Conservation (phyloP, 352 stramenopile species). For the Pythium guiyangense region DNA sequence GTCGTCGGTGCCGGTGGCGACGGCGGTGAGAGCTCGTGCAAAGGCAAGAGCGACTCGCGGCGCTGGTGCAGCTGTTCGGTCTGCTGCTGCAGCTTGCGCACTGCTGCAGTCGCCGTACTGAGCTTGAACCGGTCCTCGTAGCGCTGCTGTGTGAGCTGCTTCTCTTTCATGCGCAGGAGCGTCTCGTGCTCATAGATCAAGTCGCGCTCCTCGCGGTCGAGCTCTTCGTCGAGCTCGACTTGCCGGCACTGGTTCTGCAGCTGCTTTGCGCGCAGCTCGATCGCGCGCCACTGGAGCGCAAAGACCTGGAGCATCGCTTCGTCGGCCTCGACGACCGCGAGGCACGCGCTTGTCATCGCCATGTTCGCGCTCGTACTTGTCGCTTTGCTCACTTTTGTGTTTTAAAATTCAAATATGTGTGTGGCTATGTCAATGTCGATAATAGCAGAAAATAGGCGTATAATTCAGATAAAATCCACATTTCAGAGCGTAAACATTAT, state of each 20-base stretch:
- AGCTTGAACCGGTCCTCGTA: constrained; percentile 12
- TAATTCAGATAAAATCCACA: no score
- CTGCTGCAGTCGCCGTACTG: constrained; percentile 5
- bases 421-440: neutral
- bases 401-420: neutral
- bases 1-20: neutral
- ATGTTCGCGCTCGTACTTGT: constrained; percentile 15
- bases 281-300: constrained; percentile 60
- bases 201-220: constrained; percentile 46
- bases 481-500: no score
- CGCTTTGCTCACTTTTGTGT: neutral
- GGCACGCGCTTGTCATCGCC: constrained; percentile 16
- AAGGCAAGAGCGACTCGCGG: constrained; percentile 7
- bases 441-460: no score
- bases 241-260: constrained; percentile 56
- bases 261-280: constrained; percentile 51
- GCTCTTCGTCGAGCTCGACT: constrained; percentile 37
- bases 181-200: constrained; percentile 35
- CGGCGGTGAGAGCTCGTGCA: no score
- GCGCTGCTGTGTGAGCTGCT: constrained; percentile 16
- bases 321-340: constrained; percentile 22
- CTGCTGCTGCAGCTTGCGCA: constrained; percentile 17
- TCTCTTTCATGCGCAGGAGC: constrained; percentile 18
- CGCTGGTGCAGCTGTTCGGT: constrained; percentile 19
- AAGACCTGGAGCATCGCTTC: constrained; percentile 59